Conservation (phyloP, 768 basidiomycete genomes). For the Austroboletus eburneus region DNA sequence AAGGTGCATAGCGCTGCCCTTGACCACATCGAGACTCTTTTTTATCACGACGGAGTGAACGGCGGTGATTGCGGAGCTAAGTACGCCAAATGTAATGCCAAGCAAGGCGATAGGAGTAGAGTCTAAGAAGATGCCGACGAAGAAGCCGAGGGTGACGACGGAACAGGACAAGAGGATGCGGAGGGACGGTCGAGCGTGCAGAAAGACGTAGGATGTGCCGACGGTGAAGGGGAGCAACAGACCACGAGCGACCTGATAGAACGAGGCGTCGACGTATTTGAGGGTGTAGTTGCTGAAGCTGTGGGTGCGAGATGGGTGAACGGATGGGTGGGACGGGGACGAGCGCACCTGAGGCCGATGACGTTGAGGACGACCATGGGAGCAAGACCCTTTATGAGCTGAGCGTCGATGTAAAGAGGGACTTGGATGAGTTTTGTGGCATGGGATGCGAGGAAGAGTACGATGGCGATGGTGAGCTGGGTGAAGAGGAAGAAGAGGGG, state of each 20-base stretch:
- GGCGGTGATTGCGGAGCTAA: constrained; percentile 83
- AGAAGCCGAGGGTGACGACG: constrained; percentile 89
- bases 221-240: constrained; percentile 94
- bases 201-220: constrained; percentile 73
- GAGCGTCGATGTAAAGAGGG: constrained; percentile 58
- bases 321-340: neutral
- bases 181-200: constrained; percentile 71
- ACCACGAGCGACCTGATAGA: constrained; percentile 94
- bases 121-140: constrained; percentile 83
- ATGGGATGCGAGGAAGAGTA: constrained; percentile 67
- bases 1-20: constrained; percentile 78
- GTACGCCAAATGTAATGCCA: constrained; percentile 78
- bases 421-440: constrained; percentile 61
- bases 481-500: constrained; percentile 86
- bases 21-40: constrained; percentile 71
- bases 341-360: constrained; percentile 68
- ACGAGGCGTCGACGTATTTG: constrained; percentile 92
- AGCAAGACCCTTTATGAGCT: constrained; percentile 65
- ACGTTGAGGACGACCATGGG: constrained; percentile 78
- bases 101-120: constrained; percentile 50
- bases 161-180: constrained; percentile 71
- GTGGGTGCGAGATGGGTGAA: constrained; percentile 1
- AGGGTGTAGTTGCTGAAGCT: constrained; percentile 89
- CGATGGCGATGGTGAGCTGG: constrained; percentile 76
- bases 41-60: constrained; percentile 95